phyloP scores from a whole-genome alignment of 1,284 basidiomycete genomes.

The Kalmanozyma brasiliensis region DNA sequence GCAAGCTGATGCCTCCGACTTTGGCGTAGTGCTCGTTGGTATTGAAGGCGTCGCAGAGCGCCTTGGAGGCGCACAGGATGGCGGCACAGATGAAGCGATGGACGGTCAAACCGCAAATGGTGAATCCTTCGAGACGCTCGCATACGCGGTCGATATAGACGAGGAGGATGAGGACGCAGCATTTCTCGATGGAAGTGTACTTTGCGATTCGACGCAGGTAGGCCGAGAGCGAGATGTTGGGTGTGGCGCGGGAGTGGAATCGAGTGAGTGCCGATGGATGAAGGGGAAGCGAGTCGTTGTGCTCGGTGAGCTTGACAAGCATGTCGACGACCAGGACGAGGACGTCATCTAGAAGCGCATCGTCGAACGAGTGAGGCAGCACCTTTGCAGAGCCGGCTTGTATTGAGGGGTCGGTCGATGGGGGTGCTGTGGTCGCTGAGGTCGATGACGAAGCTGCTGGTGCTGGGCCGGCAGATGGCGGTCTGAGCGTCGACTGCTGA shows the following conservation, averaged over 20 bases:
- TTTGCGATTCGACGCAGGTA: conserved; percentile 66
- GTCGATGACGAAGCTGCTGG: background rate
- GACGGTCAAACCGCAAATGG: conserved; percentile 66
- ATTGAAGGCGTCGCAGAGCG: conserved; percentile 66
- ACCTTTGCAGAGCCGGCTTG: conserved; percentile 15
- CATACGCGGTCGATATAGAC: conserved; percentile 67
- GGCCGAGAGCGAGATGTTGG: conserved; percentile 60
- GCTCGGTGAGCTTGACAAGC: conserved; percentile 62
- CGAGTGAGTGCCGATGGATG: conserved; percentile 65
- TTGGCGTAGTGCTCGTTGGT: conserved; percentile 67
- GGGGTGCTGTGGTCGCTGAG: background rate
- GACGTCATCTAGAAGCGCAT: conserved; percentile 62
- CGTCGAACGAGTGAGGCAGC: conserved; percentile 62
- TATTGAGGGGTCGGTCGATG: conserved; percentile 2
- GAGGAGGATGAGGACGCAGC: conserved; percentile 64
- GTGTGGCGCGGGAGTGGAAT: conserved; percentile 66
- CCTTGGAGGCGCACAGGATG: conserved; percentile 65
- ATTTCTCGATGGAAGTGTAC: conserved; percentile 66
- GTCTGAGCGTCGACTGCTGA: no score
- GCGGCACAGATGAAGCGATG: conserved; percentile 67
- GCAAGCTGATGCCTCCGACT: conserved; percentile 65
- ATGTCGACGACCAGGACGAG: conserved; percentile 64
- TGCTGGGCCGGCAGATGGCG: no score
- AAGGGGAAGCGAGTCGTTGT: conserved; percentile 66
- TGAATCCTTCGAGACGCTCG: conserved; percentile 63